These are phyloP conservation scores for Macroventuria anomochaeta DNA, from an alignment of 2,329 filamentous ascomycete species.

Conservation along the genomic window DNA sequence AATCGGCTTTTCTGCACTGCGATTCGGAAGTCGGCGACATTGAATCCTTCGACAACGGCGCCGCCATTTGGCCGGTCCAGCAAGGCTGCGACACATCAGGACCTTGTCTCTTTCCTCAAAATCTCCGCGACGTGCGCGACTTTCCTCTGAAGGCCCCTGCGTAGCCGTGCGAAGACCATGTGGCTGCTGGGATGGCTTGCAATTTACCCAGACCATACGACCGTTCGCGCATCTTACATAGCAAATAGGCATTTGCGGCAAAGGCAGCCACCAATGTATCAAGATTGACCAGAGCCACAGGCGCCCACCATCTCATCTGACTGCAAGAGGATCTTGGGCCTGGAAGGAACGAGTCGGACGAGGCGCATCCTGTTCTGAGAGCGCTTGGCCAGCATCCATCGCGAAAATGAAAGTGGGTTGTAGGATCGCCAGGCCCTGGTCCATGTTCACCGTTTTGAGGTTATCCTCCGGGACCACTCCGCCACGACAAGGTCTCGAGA, in stretches of 20 bases:
- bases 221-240: not conserved
- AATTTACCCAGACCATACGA: not conserved
- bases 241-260: not conserved
- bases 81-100: conserved; percentile 4
- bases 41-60: conserved; percentile 5
- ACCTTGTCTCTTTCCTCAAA: conserved; percentile 10
- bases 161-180: conserved; percentile 7
- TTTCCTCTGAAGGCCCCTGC: not conserved
- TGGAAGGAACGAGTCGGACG: not conserved
- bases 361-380: conserved; percentile 15
- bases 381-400: conserved; percentile 12
- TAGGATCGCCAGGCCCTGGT: conserved; percentile 28
- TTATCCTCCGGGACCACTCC: conserved; percentile 39
- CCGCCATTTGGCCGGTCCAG: conserved; percentile 4
- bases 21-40: conserved; percentile 7
- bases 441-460: conserved; percentile 42
- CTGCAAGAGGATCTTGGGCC: not conserved
- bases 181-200: conserved; percentile 9
- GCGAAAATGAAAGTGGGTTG: conserved; percentile 22
- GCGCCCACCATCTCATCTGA: not conserved
- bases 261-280: conserved; percentile 13
- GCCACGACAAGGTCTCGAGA: conserved; percentile 39
- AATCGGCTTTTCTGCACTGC: not conserved
- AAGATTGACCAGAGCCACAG: not conserved
- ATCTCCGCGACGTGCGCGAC: conserved; percentile 15